phyloP scores from a whole-genome alignment of 257 asterid species.

The Forsythia suspensa region DNA sequence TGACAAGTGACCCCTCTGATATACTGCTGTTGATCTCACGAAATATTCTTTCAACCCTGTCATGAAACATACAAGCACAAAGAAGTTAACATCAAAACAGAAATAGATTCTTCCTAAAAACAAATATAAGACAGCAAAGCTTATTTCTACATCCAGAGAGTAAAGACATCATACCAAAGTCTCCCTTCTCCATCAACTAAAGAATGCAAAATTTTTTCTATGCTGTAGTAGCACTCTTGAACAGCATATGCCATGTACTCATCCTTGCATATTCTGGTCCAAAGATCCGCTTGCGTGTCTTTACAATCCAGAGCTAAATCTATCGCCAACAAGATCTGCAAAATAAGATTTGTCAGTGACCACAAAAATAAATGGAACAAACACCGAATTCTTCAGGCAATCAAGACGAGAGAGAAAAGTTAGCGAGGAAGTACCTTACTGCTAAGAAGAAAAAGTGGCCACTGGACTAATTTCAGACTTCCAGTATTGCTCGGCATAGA shows the following conservation, averaged over 20 bases:
- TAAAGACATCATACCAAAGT: slow-evolving; percentile 59
- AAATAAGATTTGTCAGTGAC: slow-evolving; percentile 16
- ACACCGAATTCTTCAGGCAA: slow-evolving; percentile 7
- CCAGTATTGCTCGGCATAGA: slow-evolving; percentile 97
- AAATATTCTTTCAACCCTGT: slow-evolving; percentile 94
- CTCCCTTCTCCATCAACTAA: slow-evolving; percentile 96
- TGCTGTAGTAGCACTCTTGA: slow-evolving; percentile 87
- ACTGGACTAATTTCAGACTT: slow-evolving; percentile 84
- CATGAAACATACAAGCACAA: slow-evolving; percentile 20
- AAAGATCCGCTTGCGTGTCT: slow-evolving; percentile 86
- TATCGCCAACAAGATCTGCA: slow-evolving; percentile 87
- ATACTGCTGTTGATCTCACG: slow-evolving; percentile 89
- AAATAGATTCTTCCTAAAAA: not conserved
- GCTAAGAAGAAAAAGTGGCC: slow-evolving; percentile 98
- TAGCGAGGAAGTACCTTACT: slow-evolving; percentile 67
- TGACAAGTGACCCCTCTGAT: slow-evolving; percentile 79
- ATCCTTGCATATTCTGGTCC: slow-evolving; percentile 89
- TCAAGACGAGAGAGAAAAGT: slow-evolving; percentile 17
- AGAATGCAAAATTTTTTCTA: slow-evolving; percentile 83
- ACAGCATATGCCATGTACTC: slow-evolving; percentile 99
- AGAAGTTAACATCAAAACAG: slow-evolving; percentile 16
- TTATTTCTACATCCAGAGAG: slow-evolving; percentile 6
- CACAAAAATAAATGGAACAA: slow-evolving; percentile 11
- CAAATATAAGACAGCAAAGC: not conserved
- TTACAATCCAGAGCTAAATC: slow-evolving; percentile 98